Evolutionary conservation across 495 filamentous ascomycete species (phyloP).

Genomic region (Aspergillus indologenus): DNA sequence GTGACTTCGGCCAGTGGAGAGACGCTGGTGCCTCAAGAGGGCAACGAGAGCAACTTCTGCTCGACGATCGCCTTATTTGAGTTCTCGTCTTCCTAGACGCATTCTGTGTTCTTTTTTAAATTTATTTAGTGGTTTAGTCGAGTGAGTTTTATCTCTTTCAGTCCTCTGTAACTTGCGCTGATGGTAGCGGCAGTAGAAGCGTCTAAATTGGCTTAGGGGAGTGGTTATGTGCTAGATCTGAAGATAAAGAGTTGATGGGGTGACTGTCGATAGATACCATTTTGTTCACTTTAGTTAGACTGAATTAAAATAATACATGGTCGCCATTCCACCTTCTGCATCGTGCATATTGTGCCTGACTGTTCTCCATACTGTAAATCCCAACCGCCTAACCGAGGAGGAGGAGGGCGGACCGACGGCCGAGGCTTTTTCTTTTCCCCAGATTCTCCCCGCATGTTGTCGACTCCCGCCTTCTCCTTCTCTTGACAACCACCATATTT

Average conservation of each 20-base stretch:
- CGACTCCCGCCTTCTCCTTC: background rate
- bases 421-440: no score
- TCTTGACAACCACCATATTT: background rate
- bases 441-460: background rate
- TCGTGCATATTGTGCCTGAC: no score
- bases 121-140: background rate
- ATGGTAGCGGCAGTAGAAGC: background rate
- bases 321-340: background rate
- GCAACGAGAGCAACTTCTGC: constrained; percentile 72
- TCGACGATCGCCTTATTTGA: constrained; percentile 68
- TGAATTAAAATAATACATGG: background rate
- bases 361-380: no score
- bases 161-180: background rate
- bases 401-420: background rate
- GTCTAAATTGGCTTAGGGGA: background rate
- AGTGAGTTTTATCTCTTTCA: background rate
- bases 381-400: background rate
- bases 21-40: constrained; percentile 55
- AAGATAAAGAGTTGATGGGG: background rate
- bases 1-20: constrained; percentile 54
- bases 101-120: background rate
- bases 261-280: background rate
- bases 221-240: background rate
- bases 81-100: constrained; percentile 15
- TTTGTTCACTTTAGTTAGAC: background rate